Evolutionary conservation across 106 monocot species (phyloP), one percentile per base, ranked within the genome.

Genomic region (Dendrobium nobile): DNA sequence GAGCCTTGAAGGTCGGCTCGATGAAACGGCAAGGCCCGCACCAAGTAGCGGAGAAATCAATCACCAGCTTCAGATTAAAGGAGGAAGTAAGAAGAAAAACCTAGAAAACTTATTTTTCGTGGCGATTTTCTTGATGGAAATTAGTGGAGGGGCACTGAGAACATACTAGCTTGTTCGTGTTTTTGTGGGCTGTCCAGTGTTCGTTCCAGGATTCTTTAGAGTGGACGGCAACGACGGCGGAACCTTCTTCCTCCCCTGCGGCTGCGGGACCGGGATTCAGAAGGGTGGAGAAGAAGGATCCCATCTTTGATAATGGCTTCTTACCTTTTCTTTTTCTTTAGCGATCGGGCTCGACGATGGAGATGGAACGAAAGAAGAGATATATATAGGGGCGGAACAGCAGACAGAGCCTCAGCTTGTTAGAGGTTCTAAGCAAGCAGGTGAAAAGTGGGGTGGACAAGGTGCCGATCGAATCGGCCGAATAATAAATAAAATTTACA

Each of bases 1-100:
- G 79, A 15, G 76, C 84, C 79, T 88, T 89, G 81, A 91, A 81
- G 18, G 67, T 77, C 16, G 94, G 94, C 80, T 84, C 91, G 28
- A 94, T 88, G 83, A 84, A 81, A 28, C 91, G 91, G 86, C 94
- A 94, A 24, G 94, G 94, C 19, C 94, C 91, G 72, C 94, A 94
- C 94, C 94, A 94, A 4, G 86, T 45, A n/a, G 94, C 94, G 20
- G 89, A 83, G 89, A 94, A 94, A 80, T 94, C 91, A 64, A 94
- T 84, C 75, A 94, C 89, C 86, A 91, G 37, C 85, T 83, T 16
- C 48, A 47, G 47, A 47, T 75, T 7, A 26, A 48, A 48, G 76
- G 11, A n/a, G 24, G 5, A 76, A 13, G 26, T 11, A 8, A 24
- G 3, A 4, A 4, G 10, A 26, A 26, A 44, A 47, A 2, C 16